Evolutionary conservation across 1,139 yeast genomes (phyloP), one percentile per base, ranked within the genome.

Genomic region (Geotrichum phurueaensis): DNA sequence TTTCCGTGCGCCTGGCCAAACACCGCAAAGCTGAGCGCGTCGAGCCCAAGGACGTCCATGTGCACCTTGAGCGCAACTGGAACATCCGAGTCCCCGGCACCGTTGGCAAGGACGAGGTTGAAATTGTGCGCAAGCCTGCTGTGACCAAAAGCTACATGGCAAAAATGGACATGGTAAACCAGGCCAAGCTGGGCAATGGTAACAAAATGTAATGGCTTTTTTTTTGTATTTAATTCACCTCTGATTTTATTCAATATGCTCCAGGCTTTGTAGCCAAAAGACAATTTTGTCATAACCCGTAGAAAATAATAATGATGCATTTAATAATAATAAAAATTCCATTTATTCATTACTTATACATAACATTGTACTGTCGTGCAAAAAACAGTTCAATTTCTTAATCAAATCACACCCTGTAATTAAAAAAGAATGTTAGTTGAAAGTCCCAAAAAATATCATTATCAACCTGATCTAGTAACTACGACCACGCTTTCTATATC

Each of bases 11-110:
- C 61, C 78, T 94, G 67, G 99, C 99, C 25, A 94, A 94, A 72
- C 97, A 94, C 71, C 82, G 99, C 66, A 90, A 90, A 71, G 84
- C 90, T n/a, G 97, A 92, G 64, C 82, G 86, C 57, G 79, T 94
- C 49, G 98, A 94, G 69, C 89, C 89, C 18, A 85, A 86, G 68
- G 99, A 94, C 72, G 83, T 94, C 55, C 99, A 94, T 74, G 76
- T 94, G 61, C 97, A 94, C 72, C 78, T 94, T 68, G 99, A 95
- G 70, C 84, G 94, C 67, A 94, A 92, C 72, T 94, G 98, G 98
- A 92, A 92, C 72, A 89, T 94, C 63, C 82, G 96, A 66, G 84
- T 94, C 29, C 98, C 99, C 0, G 99, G 99, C 1, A 90, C 86
- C 73, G 58, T 58, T 18, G 84, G 96, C 20, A 84, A 90, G 66